Conservation (phyloP, 2,329 filamentous ascomycete genomes). For the Trichothecium roseum region DNA sequence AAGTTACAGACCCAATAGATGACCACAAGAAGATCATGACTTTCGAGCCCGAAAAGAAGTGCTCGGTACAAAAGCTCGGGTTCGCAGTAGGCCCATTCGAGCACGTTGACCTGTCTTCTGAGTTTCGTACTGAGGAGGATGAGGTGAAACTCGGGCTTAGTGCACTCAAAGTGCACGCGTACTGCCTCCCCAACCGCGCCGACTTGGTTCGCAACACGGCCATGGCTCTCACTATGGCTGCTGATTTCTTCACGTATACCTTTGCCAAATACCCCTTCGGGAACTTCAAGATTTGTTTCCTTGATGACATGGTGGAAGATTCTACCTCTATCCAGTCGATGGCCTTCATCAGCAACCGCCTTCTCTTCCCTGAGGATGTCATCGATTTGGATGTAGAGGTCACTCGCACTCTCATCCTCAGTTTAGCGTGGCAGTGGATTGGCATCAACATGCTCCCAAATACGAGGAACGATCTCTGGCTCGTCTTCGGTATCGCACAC, state of each 20-base stretch:
- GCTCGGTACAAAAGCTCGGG: conserved; percentile 80
- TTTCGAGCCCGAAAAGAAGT: conserved; percentile 65
- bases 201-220: conserved; percentile 83
- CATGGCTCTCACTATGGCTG: conserved; percentile 69
- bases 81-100: conserved; percentile 95
- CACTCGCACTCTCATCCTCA: conserved; percentile 70
- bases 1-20: conserved; percentile 66
- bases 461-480: conserved; percentile 73
- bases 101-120: conserved; percentile 73
- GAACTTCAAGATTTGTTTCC: conserved; percentile 86
- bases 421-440: conserved; percentile 86
- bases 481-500: conserved; percentile 79
- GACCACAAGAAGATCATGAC: conserved; percentile 78
- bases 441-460: conserved; percentile 87
- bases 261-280: conserved; percentile 88
- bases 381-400: conserved; percentile 77
- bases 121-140: conserved; percentile 82
- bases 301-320: conserved; percentile 76
- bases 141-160: conserved; percentile 84
- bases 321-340: conserved; percentile 71
- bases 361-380: conserved; percentile 76
- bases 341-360: conserved; percentile 74
- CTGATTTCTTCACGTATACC: conserved; percentile 83
- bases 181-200: conserved; percentile 74
- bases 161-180: conserved; percentile 81